Base-by-base conservation (phyloP, 805 yeast species). In the Teunomyces aglyptinius region DNA sequence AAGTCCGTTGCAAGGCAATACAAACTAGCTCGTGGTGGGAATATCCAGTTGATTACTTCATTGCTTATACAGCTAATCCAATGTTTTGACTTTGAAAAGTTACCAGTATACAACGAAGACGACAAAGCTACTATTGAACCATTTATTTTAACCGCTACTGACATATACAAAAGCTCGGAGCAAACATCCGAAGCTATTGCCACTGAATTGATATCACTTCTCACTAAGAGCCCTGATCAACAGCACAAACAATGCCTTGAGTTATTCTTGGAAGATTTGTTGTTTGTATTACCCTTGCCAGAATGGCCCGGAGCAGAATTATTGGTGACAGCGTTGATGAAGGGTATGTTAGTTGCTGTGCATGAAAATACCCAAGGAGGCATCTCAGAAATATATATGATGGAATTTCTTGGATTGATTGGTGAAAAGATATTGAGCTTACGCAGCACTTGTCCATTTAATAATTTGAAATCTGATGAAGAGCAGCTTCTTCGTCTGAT, bases 281-380 rank as follows among this genome's bases (percentile, higher is more conserved):
- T 81, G 6, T 49, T 57, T 0, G 60, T 86, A 45, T 55, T 86
- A 7, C 60, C 67, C 1, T 61, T 61, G 6, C 87, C 89, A 0
- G 83, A 81, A 45, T 88, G 85, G 80, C 72, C 89, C 0, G 80
- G 79, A 0, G 73, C 83, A 1, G 86, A 80, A 49, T 52, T 69
- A 0, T 52, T 86, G 12, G 60, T 86, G 5, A 58, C 57, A 6
- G 68, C 81, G 1, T 45, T 83, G 2, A 64, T 76, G 55, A 72
- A 67, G 33, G 65, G 73, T 5, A 56, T 83, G 18, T 57, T 82
- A 42, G 53, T 51, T 16, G 58, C 71, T 1, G 66, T 75, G 49
- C 65, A 59, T 54, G 68, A 72, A 2, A 73, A 72, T 10, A 20
- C 8, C 7, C 19, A 38, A n/a, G 33, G 31, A 6, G 65, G 63